Evolutionary conservation across 129 eudicot genomes (phyloP).

Genomic region (Deinandra increscens): DNA sequence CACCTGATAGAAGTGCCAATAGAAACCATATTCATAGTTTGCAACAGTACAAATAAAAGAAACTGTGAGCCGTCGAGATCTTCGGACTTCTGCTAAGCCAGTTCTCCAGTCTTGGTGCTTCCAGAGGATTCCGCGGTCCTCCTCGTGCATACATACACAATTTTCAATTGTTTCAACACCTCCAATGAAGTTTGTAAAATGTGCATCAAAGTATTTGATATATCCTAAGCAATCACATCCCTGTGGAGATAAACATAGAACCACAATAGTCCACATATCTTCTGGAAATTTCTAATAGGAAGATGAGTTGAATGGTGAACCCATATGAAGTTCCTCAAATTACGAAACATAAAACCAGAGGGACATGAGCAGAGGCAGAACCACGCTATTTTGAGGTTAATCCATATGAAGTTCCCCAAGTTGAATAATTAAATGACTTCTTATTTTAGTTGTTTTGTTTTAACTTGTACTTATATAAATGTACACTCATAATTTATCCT

Average conservation of each 20-base stretch:
- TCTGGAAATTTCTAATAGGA: slow-evolving; percentile 3
- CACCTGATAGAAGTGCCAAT: slow-evolving; percentile 96
- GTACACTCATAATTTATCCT: neutral
- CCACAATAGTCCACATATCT: neutral
- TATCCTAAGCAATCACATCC: slow-evolving; percentile 92
- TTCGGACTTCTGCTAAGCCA: slow-evolving; percentile 87
- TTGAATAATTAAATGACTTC: neutral
- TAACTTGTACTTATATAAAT: neutral
- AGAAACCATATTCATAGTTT: slow-evolving; percentile 87
- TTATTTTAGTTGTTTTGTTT: neutral
- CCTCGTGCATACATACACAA: slow-evolving; percentile 91
- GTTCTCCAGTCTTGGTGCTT: slow-evolving; percentile 99
- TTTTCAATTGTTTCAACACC: slow-evolving; percentile 92
- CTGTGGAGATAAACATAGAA: slow-evolving; percentile 33
- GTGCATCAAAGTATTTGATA: slow-evolving; percentile 90
- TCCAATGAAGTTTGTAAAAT: slow-evolving; percentile 87
- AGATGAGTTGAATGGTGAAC: neutral
- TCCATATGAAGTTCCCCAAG: too few species aligned
- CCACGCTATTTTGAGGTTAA: too few species aligned
- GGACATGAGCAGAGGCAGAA: too few species aligned
- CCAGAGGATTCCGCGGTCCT: slow-evolving; percentile 92
- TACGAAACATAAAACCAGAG: too few species aligned
- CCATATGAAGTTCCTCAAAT: neutral
- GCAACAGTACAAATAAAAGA: slow-evolving; percentile 93
- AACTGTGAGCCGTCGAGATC: slow-evolving; percentile 86